These are phyloP conservation scores for Diaporthe helianthi DNA, from an alignment of 2,329 filamentous ascomycete genomes.

Conservation along the genomic window DNA sequence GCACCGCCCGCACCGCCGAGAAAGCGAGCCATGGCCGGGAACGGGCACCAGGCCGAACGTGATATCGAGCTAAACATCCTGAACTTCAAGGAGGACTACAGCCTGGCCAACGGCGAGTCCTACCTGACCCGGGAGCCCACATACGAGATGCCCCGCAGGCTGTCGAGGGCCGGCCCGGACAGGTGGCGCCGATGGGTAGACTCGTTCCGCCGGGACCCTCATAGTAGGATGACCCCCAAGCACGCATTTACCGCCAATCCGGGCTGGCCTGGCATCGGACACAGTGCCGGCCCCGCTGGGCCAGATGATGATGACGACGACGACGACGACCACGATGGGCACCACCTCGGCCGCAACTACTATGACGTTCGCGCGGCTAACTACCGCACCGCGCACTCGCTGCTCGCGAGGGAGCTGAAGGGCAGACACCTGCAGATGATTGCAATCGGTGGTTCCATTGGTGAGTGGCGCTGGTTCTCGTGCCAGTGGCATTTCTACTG, in stretches of 20 bases:
- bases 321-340: constrained; percentile 21
- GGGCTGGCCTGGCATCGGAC: constrained; percentile 37
- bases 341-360: constrained; percentile 54
- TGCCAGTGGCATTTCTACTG: background rate
- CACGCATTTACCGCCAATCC: constrained; percentile 31
- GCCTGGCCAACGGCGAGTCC: constrained; percentile 56
- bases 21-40: constrained; percentile 45
- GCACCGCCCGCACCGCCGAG: constrained; percentile 4
- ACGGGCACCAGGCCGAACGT: constrained; percentile 40
- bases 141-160: constrained; percentile 47
- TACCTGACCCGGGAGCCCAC: constrained; percentile 59
- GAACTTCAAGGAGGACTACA: constrained; percentile 63
- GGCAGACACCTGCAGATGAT: constrained; percentile 95
- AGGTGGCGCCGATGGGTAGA: constrained; percentile 56
- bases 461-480: constrained; percentile 47
- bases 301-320: constrained; percentile 26
- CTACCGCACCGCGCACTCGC: constrained; percentile 77
- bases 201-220: constrained; percentile 69
- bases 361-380: constrained; percentile 66
- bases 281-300: constrained; percentile 34
- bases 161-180: constrained; percentile 36
- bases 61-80: constrained; percentile 65
- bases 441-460: constrained; percentile 91
- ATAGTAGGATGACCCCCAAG: constrained; percentile 54
- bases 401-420: constrained; percentile 79